A percentile compares a stretch with the other conserved stretches of the same genome.
These are phyloP conservation scores for Exidia glandulosa DNA, from an alignment of 768 basidiomycete species.

Conservation along the genomic window DNA sequence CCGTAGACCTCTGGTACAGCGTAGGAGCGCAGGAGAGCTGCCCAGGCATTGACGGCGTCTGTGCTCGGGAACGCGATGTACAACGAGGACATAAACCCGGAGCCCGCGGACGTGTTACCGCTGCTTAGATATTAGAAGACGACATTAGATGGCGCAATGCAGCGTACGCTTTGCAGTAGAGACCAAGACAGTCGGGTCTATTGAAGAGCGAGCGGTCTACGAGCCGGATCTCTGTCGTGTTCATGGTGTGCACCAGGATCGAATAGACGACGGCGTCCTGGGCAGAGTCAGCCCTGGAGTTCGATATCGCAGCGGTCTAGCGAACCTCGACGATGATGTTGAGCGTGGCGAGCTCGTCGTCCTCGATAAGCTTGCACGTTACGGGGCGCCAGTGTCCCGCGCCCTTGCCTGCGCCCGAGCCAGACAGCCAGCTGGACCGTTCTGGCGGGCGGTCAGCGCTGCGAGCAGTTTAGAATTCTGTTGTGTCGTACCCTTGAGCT, in stretches of 20 bases:
- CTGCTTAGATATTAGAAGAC: background rate
- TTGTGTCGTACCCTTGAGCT: constrained; percentile 43
- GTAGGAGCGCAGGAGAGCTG: constrained; percentile 69
- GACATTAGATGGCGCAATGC: background rate
- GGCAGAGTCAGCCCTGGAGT: background rate
- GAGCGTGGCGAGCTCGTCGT: constrained; percentile 53
- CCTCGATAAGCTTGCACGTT: constrained; percentile 58
- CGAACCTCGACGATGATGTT: constrained; percentile 69
- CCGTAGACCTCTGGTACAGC: constrained; percentile 74
- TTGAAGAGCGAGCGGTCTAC: constrained; percentile 68
- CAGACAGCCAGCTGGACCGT: constrained; percentile 55
- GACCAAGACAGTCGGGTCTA: constrained; percentile 61
- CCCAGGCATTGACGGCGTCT: constrained; percentile 62
- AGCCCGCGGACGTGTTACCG: background rate
- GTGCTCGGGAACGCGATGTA: constrained; percentile 61
- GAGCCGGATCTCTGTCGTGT: constrained; percentile 71
- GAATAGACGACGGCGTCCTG: constrained; percentile 70
- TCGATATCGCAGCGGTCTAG: background rate
- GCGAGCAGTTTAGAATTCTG: constrained; percentile 1
- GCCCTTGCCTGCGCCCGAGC: constrained; percentile 12
- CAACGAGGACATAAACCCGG: constrained; percentile 29
- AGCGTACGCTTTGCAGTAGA: constrained; percentile 38
- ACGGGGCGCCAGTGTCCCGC: constrained; percentile 63
- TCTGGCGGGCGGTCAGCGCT: constrained; percentile 38
- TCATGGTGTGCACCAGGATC: constrained; percentile 57